Evolutionary conservation across 495 filamentous ascomycete genomes (phyloP).

Genomic region (Sordaria brevicollis): DNA sequence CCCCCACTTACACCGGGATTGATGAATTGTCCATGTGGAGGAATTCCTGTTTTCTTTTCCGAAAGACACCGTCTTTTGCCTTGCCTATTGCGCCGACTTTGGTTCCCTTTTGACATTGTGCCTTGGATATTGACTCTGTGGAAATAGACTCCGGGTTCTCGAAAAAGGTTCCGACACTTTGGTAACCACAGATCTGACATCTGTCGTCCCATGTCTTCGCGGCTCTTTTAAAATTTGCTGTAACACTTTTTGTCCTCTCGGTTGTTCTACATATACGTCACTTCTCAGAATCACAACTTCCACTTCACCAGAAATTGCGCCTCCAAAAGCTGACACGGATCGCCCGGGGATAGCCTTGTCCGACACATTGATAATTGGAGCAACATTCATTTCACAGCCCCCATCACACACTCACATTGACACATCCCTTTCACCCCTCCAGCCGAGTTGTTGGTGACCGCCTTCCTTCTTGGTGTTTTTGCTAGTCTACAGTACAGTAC

Average conservation of each 20-base stretch:
- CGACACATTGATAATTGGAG: neutral
- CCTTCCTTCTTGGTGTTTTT: neutral
- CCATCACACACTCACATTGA: too few species aligned
- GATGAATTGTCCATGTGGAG: neutral
- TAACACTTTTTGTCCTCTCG: neutral
- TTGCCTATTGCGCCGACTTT: neutral
- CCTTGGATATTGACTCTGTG: neutral
- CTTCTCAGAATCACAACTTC: neutral
- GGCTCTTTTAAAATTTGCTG: neutral
- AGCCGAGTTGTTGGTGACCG: neutral
- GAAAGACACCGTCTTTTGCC: neutral
- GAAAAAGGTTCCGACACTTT: neutral
- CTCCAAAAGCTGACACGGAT: neutral
- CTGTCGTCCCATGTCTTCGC: neutral
- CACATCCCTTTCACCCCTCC: neutral
- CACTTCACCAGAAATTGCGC: neutral
- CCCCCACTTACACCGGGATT: neutral
- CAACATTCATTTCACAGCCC: neutral
- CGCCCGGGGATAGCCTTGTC: neutral
- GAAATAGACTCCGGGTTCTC: neutral
- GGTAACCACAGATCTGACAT: neutral
- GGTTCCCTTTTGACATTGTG: neutral
- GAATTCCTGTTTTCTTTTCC: neutral
- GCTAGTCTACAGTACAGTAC: neutral
- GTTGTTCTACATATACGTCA: neutral